phyloP scores from a whole-genome alignment of 23 red algal species.

The Gracilariopsis chorda region DNA sequence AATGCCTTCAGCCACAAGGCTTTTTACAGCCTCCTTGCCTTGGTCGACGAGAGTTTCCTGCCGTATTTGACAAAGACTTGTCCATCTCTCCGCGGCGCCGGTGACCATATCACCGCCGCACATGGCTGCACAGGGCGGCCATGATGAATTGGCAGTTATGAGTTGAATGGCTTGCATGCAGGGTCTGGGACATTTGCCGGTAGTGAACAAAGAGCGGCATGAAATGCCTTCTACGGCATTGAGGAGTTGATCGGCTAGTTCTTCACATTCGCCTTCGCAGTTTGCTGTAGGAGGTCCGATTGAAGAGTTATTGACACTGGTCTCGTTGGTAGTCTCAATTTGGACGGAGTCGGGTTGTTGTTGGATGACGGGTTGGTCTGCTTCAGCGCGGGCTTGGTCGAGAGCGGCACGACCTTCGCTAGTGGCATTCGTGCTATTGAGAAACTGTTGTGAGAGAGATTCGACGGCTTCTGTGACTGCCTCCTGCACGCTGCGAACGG shows the following conservation, averaged over 20 bases:
- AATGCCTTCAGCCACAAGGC: constrained; percentile 24
- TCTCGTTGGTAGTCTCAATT: neutral
- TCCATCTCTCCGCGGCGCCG: constrained; percentile 50
- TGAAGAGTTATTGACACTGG: neutral
- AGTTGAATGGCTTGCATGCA: neutral
- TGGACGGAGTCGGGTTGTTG: neutral
- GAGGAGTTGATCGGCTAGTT: constrained; percentile 24
- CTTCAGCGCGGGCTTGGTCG: constrained; percentile 29
- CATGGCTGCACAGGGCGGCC: constrained; percentile 28
- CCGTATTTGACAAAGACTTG: neutral
- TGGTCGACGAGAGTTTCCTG: constrained; percentile 52
- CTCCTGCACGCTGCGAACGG: neutral
- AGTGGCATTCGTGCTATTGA: neutral
- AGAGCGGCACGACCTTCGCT: constrained; percentile 21
- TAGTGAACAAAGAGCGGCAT: constrained; percentile 36
- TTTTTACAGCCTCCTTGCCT: constrained; percentile 71
- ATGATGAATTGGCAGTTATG: constrained; percentile 2
- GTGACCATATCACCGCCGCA: constrained; percentile 45
- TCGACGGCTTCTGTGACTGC: neutral
- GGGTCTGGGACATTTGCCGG: constrained; percentile 31
- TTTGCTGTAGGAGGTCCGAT: neutral
- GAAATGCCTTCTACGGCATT: constrained; percentile 21
- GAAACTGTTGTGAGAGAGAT: neutral
- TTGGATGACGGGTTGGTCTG: neutral
- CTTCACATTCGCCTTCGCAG: constrained; percentile 5